These are phyloP conservation scores for Phytopythium oedochilum DNA, from an alignment of 352 stramenopile species.

Conservation along the genomic window DNA sequence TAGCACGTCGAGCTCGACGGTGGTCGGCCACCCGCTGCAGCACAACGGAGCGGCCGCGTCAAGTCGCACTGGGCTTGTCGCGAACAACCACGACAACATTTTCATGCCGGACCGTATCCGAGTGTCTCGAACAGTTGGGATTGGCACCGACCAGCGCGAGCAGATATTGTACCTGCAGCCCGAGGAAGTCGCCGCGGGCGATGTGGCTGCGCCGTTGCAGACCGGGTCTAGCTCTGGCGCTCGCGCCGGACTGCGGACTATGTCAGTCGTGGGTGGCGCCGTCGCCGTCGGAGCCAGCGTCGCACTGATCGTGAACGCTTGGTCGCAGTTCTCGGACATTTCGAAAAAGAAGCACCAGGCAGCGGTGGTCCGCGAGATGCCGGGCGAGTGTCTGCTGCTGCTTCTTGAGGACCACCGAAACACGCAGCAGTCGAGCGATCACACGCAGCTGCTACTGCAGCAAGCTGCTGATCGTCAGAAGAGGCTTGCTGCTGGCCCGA, in stretches of 20 bases:
- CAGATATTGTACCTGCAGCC: constrained; percentile 74
- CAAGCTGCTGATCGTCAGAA: constrained; percentile 27
- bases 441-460: constrained; percentile 23
- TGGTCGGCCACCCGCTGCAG: constrained; percentile 47
- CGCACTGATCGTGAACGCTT: constrained; percentile 69
- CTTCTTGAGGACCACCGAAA: constrained; percentile 60
- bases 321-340: constrained; percentile 71
- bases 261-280: constrained; percentile 64
- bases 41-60: constrained; percentile 13
- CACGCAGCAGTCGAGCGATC: constrained; percentile 10
- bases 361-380: constrained; percentile 71
- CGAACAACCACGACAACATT: constrained; percentile 85
- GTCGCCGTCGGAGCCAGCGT: constrained; percentile 72
- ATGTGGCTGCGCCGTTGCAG: constrained; percentile 34
- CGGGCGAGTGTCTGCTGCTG: constrained; percentile 62
- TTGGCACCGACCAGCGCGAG: constrained; percentile 55
- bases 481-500: constrained; percentile 17
- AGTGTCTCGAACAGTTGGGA: constrained; percentile 50
- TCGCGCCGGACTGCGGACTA: constrained; percentile 35
- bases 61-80: constrained; percentile 33
- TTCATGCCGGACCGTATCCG: constrained; percentile 71
- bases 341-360: constrained; percentile 58
- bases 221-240: constrained; percentile 5
- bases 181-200: constrained; percentile 63
- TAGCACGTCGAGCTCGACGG: constrained; percentile 63